Conservation (phyloP, 2,329 filamentous ascomycete genomes). For the Aspergillus puulaauensis region DNA sequence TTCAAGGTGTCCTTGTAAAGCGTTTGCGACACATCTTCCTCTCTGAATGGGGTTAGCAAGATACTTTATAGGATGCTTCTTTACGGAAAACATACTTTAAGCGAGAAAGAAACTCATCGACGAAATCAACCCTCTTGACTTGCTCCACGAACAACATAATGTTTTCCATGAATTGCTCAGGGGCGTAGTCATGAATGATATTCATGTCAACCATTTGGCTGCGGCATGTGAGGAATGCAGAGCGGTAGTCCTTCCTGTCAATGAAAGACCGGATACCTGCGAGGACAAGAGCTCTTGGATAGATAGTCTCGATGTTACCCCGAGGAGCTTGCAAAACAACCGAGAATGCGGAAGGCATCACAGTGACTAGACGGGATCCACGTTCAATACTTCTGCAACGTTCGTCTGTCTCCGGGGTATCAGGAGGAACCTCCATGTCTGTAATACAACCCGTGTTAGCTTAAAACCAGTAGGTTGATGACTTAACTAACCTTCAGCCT, state of each 20-base stretch:
- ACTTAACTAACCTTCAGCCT: slow-evolving; percentile 57
- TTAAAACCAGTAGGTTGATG: neutral
- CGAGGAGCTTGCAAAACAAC: slow-evolving; percentile 92
- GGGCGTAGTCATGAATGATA: slow-evolving; percentile 90
- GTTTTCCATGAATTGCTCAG: slow-evolving; percentile 76
- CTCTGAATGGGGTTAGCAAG: slow-evolving; percentile 46
- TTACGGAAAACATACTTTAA: slow-evolving; percentile 58
- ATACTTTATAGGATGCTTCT: neutral
- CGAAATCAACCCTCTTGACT: slow-evolving; percentile 74
- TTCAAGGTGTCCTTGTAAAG: slow-evolving; percentile 88
- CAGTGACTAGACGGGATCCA: slow-evolving; percentile 80
- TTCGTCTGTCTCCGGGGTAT: slow-evolving; percentile 90
- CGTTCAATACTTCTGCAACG: slow-evolving; percentile 89
- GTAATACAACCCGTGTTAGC: slow-evolving; percentile 21
- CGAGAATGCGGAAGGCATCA: slow-evolving; percentile 82
- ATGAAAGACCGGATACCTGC: slow-evolving; percentile 83
- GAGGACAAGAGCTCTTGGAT: slow-evolving; percentile 85
- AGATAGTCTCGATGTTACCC: slow-evolving; percentile 94
- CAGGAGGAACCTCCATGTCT: slow-evolving; percentile 79
- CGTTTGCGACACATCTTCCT: slow-evolving; percentile 89
- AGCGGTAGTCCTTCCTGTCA: slow-evolving; percentile 74
- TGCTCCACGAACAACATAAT: slow-evolving; percentile 79
- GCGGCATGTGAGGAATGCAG: slow-evolving; percentile 83
- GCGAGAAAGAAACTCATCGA: slow-evolving; percentile 89
- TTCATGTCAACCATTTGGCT: slow-evolving; percentile 98